A percentile compares a stretch with the other conserved stretches of the same genome.
Evolutionary conservation across 805 yeast species (phyloP).

Genomic region (Sugiyamaella smithiae): DNA sequence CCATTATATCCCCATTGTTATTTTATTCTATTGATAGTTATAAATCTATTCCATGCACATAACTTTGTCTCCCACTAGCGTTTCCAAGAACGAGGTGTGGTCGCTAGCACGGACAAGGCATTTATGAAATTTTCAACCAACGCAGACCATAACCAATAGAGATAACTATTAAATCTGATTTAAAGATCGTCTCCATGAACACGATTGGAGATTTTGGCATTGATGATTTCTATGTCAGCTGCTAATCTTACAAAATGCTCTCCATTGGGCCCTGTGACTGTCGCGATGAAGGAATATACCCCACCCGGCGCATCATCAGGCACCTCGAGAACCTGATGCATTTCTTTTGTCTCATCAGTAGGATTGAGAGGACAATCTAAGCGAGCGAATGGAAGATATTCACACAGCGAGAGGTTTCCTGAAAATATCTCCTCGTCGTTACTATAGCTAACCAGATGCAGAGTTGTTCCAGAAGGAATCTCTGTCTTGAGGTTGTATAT

Average conservation of each 20-base stretch:
- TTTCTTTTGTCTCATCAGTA: conserved; percentile 10
- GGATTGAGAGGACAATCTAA: conserved; percentile 29
- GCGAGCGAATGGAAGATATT: conserved; percentile 26
- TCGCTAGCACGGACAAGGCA: too few species aligned
- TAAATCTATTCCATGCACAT: too few species aligned
- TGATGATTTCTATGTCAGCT: conserved; percentile 16
- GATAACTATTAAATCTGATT: too few species aligned
- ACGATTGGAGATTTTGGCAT: background rate
- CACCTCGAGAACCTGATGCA: conserved; percentile 26
- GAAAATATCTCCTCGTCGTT: conserved; percentile 20
- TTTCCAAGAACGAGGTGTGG: too few species aligned
- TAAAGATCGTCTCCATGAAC: conserved; percentile 15
- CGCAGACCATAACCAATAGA: too few species aligned
- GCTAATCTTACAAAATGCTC: conserved; percentile 25
- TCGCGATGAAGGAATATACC: conserved; percentile 31
- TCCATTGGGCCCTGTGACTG: conserved; percentile 23
- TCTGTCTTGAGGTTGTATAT: conserved; percentile 23
- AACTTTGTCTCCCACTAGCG: too few species aligned
- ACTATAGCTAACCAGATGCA: conserved; percentile 24
- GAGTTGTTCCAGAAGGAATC: conserved; percentile 25
- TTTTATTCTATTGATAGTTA: too few species aligned
- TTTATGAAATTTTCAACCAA: too few species aligned
- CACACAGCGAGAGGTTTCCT: conserved; percentile 29
- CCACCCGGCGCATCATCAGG: conserved; percentile 31
- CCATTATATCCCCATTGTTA: too few species aligned